Base-by-base conservation (phyloP, 257 asterid species). In the Nicotiana benthamiana region DNA sequence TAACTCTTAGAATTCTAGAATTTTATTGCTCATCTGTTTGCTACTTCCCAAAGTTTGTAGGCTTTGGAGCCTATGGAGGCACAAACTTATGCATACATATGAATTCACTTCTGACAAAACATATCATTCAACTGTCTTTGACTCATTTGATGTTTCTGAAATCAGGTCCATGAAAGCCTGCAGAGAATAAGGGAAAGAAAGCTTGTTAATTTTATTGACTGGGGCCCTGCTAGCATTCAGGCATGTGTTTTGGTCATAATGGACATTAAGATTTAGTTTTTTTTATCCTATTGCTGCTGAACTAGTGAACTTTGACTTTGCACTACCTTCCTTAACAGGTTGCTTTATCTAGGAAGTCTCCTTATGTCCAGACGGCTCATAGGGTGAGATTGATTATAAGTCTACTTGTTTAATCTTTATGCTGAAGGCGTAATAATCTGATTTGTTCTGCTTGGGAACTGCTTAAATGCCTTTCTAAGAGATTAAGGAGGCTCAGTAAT, bases 171-270 rank as follows among this genome's bases (percentile, higher is more conserved):
- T 87, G 98, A 96, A 85, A 96, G 99, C 84, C 85, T 94, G 84
- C 98, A 96, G 87, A 89, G 99, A 87, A 96, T 96, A 75, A 94
- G 99, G 24, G 99, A 96, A 88, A 91, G 99, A 67, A 96, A 94
- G 86, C 97, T 94, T 75, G 99, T 96, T 54, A 96, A 94, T 85
- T 96, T 96, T 86, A 96, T 96, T 83, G 99, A 96, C 80, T 96
- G 99, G 99, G 99, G 99, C 54, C 99, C 99, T 77, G 98, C 98
- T 68, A 96, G 99, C 92, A 96, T 96, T 79, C 99, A 96, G 97
- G 99, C 53, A 86, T 80, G 88, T 81, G 74, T 64, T 36, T 4
- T 36, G 68, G 53, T 48, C 79, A 53, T 80, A 60, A 60, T 51
- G 12, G 13, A n/a, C 51, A 28, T 80, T 48, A 4, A 26, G 48